Percentiles rank a stretch among this genome's conserved stretches.
phyloP scores from a whole-genome alignment of 2,329 filamentous ascomycete species.

The Aspergillus brunneoviolaceus region DNA sequence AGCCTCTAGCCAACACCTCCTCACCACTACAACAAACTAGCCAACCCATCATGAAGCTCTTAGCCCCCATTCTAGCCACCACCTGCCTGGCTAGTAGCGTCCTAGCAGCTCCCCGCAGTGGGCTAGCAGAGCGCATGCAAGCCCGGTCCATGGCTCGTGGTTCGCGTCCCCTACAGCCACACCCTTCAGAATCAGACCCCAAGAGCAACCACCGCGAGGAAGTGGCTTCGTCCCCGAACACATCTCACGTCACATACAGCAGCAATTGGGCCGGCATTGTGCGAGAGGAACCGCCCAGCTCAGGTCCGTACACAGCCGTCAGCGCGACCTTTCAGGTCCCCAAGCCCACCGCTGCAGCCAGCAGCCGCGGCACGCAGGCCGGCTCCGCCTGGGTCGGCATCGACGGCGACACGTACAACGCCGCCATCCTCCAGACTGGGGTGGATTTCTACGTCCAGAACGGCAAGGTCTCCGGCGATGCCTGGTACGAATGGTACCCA shows the following conservation, averaged over 20 bases:
- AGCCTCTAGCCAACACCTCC: not conserved
- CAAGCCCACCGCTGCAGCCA: conserved; percentile 44
- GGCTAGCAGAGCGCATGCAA: conserved; percentile 30
- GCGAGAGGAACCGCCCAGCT: conserved; percentile 43
- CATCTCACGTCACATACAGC: conserved; percentile 50
- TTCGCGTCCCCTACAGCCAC: conserved; percentile 19
- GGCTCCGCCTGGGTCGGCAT: conserved; percentile 62
- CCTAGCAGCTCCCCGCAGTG: conserved; percentile 30
- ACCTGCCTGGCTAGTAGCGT: conserved; percentile 25
- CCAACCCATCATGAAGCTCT: conserved; percentile 31
- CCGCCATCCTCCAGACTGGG: conserved; percentile 58
- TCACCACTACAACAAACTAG: not conserved
- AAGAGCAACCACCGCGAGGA: conserved; percentile 9
- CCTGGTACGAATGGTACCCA: conserved; percentile 64
- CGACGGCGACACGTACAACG: conserved; percentile 58
- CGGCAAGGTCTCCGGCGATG: conserved; percentile 47
- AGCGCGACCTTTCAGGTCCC: conserved; percentile 54
- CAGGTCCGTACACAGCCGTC: conserved; percentile 49
- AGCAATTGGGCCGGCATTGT: conserved; percentile 63
- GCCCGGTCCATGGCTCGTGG: conserved; percentile 25
- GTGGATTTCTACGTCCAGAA: conserved; percentile 55
- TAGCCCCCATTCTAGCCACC: conserved; percentile 21
- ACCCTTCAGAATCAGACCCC: conserved; percentile 18
- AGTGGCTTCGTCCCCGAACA: conserved; percentile 12
- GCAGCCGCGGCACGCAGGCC: conserved; percentile 42